Conservation (phyloP, 495 filamentous ascomycete species). For the Hypoxylon perforatum region DNA sequence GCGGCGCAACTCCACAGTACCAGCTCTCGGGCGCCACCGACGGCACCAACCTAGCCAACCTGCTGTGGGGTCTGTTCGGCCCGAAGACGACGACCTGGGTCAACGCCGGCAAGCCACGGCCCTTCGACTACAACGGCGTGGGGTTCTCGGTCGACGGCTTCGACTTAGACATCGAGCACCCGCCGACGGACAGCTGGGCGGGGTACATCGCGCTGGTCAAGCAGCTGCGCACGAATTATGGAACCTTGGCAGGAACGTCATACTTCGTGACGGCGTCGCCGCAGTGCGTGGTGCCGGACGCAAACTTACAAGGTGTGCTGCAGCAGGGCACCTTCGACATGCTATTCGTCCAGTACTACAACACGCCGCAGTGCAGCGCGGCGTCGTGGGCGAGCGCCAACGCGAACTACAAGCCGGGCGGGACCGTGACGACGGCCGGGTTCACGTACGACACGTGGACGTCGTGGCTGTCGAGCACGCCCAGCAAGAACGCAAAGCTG, state of each 20-base stretch:
- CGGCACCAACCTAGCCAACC: constrained; percentile 68
- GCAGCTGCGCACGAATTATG: constrained; percentile 20
- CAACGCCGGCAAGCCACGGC: constrained; percentile 46
- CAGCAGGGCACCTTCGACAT: constrained; percentile 66
- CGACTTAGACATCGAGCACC: constrained; percentile 66
- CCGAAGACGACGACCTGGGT: constrained; percentile 56
- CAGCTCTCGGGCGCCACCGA: constrained; percentile 52
- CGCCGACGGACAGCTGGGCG: constrained; percentile 46
- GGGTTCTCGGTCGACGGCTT: constrained; percentile 64
- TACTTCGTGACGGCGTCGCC: constrained; percentile 61
- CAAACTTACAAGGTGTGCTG: constrained; percentile 65
- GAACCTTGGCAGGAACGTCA: constrained; percentile 27
- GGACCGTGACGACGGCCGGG: constrained; percentile 25
- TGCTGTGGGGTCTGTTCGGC: constrained; percentile 73
- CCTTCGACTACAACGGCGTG: constrained; percentile 58
- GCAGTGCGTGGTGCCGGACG: constrained; percentile 65
- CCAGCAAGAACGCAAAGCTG: constrained; percentile 53
- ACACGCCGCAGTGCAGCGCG: constrained; percentile 68
- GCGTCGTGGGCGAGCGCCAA: constrained; percentile 53
- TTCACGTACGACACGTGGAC: constrained; percentile 57
- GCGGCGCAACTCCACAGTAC: constrained; percentile 64
- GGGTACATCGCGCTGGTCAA: constrained; percentile 55
- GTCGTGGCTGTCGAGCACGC: constrained; percentile 35
- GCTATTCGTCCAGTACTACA: constrained; percentile 77
- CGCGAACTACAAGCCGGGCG: constrained; percentile 45